phyloP scores from a whole-genome alignment of 306 rosid species.

The Pterocarpus santalinus region DNA sequence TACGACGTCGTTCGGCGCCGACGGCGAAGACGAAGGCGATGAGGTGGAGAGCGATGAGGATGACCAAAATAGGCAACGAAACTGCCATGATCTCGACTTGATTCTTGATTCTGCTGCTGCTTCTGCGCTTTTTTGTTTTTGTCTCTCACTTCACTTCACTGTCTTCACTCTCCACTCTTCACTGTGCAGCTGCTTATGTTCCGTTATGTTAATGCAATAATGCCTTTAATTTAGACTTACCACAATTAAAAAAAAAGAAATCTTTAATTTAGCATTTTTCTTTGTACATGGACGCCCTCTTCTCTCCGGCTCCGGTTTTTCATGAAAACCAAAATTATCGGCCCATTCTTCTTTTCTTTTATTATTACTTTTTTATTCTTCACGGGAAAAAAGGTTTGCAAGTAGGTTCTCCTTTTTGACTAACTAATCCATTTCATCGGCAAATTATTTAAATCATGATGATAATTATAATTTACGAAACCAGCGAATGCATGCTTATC shows the following conservation, averaged over 20 bases:
- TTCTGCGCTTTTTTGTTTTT: neutral
- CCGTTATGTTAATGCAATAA: too few species aligned
- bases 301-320: neutral
- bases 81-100: slow-evolving; percentile 64
- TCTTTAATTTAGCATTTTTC: neutral
- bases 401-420: neutral
- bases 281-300: neutral
- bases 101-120: neutral
- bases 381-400: neutral
- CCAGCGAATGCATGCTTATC: too few species aligned
- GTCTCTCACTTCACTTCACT: neutral
- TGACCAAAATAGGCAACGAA: slow-evolving; percentile 64
- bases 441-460: neutral
- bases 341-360: neutral
- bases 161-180: neutral
- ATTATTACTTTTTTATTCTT: neutral
- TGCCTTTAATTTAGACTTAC: too few species aligned
- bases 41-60: slow-evolving; percentile 76
- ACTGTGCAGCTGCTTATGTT: neutral
- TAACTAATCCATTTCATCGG: neutral
- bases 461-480: too few species aligned
- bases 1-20: slow-evolving; percentile 95
- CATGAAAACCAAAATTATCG: neutral
- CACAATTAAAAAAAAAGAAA: too few species aligned
- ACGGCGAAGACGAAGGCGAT: slow-evolving; percentile 87